These are phyloP conservation scores for Citrus reticulata DNA, from an alignment of 345 rosid species.

Conservation along the genomic window DNA sequence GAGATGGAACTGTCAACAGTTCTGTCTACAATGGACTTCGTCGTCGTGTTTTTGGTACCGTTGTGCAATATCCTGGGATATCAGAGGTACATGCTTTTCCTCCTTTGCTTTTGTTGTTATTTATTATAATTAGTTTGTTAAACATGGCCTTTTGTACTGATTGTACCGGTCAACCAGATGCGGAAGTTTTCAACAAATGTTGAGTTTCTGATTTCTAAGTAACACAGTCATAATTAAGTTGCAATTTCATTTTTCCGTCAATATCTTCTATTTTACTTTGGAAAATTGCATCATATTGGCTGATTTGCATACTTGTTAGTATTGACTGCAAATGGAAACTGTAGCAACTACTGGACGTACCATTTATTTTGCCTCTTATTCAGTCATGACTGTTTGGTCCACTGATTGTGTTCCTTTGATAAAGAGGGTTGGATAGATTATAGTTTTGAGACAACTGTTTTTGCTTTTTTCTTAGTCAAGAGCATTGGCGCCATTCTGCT, in stretches of 20 bases:
- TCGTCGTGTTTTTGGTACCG: constrained; percentile 78
- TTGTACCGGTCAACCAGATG: background rate
- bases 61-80: constrained; percentile 89
- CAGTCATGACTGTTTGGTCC: background rate
- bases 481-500: background rate
- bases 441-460: background rate
- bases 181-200: background rate
- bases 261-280: background rate
- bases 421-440: background rate
- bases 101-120: background rate
- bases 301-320: background rate
- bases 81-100: constrained; percentile 56
- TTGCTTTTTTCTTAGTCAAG: background rate
- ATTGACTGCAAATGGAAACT: background rate
- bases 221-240: background rate
- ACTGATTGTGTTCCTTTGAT: background rate
- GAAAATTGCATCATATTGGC: background rate
- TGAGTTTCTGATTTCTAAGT: background rate
- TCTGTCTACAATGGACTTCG: constrained; percentile 66
- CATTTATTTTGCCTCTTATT: background rate
- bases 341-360: background rate
- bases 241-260: background rate
- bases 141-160: background rate
- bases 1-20: constrained; percentile 74
- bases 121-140: background rate